These are phyloP conservation scores for Zopfia rhizophila DNA, from an alignment of 2,329 filamentous ascomycete genomes.

Conservation along the genomic window DNA sequence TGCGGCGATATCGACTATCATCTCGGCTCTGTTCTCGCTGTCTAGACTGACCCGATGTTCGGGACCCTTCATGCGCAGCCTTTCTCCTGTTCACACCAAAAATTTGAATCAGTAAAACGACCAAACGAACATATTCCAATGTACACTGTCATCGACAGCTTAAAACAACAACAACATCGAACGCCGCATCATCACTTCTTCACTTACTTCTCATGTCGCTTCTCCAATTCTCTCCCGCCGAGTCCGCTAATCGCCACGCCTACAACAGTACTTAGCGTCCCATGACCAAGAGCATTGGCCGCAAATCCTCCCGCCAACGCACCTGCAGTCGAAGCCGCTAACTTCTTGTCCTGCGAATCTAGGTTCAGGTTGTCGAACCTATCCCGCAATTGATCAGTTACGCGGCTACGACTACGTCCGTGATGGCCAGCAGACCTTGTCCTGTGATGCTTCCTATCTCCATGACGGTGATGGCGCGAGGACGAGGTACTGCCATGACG, in stretches of 20 bases:
- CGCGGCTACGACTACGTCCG: conserved; percentile 44
- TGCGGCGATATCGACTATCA: conserved; percentile 20
- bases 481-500: conserved; percentile 38
- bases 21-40: conserved; percentile 3
- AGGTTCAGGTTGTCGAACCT: conserved; percentile 48
- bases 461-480: conserved; percentile 24
- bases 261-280: conserved; percentile 49
- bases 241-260: conserved; percentile 49
- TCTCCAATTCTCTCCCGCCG: conserved; percentile 41
- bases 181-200: conserved; percentile 4
- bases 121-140: too few species aligned
- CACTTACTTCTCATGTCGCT: conserved; percentile 39
- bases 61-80: conserved; percentile 12
- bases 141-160: conserved; percentile 2
- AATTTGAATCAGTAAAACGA: conserved; percentile 18
- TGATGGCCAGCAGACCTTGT: conserved; percentile 47
- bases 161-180: conserved; percentile 1
- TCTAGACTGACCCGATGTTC: conserved; percentile 1
- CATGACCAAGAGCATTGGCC: conserved; percentile 43
- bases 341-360: conserved; percentile 36
- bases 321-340: conserved; percentile 50
- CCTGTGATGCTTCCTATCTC: conserved; percentile 40
- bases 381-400: conserved; percentile 46
- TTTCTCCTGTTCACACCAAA: conserved; percentile 23
- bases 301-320: conserved; percentile 51